Conservation (phyloP, 306 rosid species). For the Rubus parviflorus region DNA sequence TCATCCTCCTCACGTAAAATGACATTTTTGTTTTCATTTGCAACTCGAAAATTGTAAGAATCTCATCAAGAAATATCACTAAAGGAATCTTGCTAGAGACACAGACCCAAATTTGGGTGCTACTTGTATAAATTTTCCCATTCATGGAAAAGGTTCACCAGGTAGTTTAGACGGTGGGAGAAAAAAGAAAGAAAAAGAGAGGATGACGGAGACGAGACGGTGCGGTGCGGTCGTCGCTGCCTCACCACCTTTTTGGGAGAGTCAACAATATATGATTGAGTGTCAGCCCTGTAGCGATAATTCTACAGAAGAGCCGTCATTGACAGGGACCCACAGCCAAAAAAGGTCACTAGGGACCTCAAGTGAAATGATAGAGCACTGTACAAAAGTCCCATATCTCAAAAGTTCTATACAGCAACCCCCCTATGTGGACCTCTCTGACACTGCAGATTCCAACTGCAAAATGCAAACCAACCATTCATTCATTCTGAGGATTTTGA, state of each 20-base stretch:
- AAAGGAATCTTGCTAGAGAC: too few relatives aligned
- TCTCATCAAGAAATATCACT: too few relatives aligned
- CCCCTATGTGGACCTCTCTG: not conserved
- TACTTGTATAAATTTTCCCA: too few relatives aligned
- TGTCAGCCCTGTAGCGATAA: not conserved
- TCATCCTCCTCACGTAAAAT: too few relatives aligned
- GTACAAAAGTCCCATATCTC: slow-evolving; percentile 15
- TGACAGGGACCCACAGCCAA: not conserved
- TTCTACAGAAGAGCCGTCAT: not conserved
- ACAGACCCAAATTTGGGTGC: too few relatives aligned
- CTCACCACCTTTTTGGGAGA: too few relatives aligned
- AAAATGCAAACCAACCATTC: not conserved
- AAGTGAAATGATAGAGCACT: not conserved
- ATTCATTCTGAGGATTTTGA: not conserved
- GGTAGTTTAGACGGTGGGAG: not conserved
- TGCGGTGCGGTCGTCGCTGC: not conserved
- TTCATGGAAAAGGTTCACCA: too few relatives aligned
- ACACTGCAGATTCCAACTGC: not conserved
- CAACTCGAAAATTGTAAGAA: too few relatives aligned
- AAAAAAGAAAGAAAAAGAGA: not conserved
- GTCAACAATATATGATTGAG: not conserved
- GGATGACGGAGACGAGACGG: not conserved
- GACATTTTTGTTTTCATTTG: too few relatives aligned
- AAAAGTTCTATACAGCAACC: slow-evolving; percentile 16
- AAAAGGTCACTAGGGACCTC: not conserved